A percentile compares a stretch with the other conserved stretches of the same genome.
Evolutionary conservation across 352 stramenopile genomes (phyloP).

Genomic region (Phytophthora pseudosyringae): DNA sequence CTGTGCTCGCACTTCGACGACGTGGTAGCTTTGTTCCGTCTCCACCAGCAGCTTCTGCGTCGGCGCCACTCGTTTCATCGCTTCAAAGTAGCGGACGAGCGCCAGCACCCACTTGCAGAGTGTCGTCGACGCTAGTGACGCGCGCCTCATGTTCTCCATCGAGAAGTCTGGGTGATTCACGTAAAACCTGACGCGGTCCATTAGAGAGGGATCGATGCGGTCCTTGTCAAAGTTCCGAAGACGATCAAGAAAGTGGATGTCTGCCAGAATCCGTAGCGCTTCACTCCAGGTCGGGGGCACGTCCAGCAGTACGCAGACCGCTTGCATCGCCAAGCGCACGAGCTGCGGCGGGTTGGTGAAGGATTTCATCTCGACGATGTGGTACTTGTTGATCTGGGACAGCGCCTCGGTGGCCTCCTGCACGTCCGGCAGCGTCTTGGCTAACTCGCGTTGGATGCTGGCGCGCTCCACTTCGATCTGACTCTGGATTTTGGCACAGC

Average conservation of each 20-base stretch:
- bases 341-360: slow-evolving; percentile 76
- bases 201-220: slow-evolving; percentile 45
- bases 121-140: slow-evolving; percentile 71
- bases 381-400: slow-evolving; percentile 79
- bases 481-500: slow-evolving; percentile 54
- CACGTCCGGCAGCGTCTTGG: slow-evolving; percentile 68
- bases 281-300: slow-evolving; percentile 68
- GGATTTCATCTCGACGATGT: slow-evolving; percentile 85
- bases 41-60: slow-evolving; percentile 55
- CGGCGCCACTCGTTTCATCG: slow-evolving; percentile 64
- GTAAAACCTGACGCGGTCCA: slow-evolving; percentile 65
- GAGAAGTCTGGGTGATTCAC: slow-evolving; percentile 78
- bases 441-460: slow-evolving; percentile 60
- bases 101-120: slow-evolving; percentile 78
- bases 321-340: slow-evolving; percentile 79
- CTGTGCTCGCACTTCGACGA: slow-evolving; percentile 50
- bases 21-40: slow-evolving; percentile 45
- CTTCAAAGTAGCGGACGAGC: slow-evolving; percentile 72
- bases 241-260: slow-evolving; percentile 74
- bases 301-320: slow-evolving; percentile 71
- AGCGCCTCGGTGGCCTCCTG: slow-evolving; percentile 62
- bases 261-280: slow-evolving; percentile 64
- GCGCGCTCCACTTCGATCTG: slow-evolving; percentile 65
- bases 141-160: slow-evolving; percentile 79
- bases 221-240: slow-evolving; percentile 70